These are phyloP conservation scores for Wickerhamiella shivajii DNA, from an alignment of 805 yeast species.

Conservation along the genomic window DNA sequence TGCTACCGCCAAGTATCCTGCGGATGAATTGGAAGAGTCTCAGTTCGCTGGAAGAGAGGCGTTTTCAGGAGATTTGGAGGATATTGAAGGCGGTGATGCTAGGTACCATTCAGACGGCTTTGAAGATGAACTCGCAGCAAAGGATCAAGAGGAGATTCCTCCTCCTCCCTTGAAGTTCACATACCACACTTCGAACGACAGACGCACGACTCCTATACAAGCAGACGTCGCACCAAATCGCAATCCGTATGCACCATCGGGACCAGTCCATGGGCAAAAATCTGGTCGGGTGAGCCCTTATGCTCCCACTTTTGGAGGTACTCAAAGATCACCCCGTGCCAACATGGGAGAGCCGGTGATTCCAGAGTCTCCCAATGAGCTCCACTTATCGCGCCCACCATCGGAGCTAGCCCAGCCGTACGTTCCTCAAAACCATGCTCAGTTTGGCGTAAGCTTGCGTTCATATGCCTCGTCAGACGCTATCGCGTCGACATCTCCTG, in stretches of 20 bases:
- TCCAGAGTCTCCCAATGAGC: conserved; percentile 3
- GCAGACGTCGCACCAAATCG: conserved; percentile 1
- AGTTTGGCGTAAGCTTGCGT: background rate
- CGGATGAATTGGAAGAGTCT: no score
- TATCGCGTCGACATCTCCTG: background rate
- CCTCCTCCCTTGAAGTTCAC: no score
- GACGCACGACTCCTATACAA: no score
- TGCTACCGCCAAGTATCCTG: background rate
- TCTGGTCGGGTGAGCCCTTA: background rate
- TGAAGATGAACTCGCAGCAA: no score
- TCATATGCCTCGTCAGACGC: background rate
- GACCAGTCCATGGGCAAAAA: conserved; percentile 1
- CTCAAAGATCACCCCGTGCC: background rate
- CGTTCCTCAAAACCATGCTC: conserved; percentile 1
- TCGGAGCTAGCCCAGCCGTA: conserved; percentile 3
- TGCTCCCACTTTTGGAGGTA: background rate
- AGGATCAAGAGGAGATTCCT: no score
- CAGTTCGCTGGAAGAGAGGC: no score
- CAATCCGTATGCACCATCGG: conserved; percentile 7
- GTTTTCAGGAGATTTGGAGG: no score
- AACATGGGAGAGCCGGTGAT: background rate
- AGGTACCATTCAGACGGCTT: no score
- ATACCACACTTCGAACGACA: no score
- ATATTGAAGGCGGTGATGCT: no score
- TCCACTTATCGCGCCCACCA: conserved; percentile 7